phyloP scores from a whole-genome alignment of 805 yeast genomes.

The Saccharomycopsis fodiens region DNA sequence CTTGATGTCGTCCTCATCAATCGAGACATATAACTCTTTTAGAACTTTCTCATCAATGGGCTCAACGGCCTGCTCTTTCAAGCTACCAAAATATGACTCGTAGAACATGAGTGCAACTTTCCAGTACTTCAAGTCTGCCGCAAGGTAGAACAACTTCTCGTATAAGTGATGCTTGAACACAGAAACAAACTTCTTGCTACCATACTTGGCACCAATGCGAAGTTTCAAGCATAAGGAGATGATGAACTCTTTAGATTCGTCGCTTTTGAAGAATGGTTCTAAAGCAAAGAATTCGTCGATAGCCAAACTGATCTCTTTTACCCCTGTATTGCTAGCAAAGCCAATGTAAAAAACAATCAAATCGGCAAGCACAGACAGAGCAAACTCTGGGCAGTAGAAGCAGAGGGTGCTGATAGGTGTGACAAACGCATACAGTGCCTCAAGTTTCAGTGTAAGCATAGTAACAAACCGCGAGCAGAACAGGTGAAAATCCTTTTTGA shows the following conservation, averaged over 20 bases:
- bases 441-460: conserved; percentile 5
- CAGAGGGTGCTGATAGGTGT: conserved; percentile 4
- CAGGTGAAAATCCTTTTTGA: conserved; percentile 3
- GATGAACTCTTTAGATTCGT: conserved; percentile 23
- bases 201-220: conserved; percentile 33
- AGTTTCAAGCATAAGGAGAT: conserved; percentile 30
- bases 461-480: conserved; percentile 9
- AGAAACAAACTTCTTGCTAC: conserved; percentile 24
- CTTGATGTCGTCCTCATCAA: conserved; percentile 57
- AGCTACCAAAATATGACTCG: conserved; percentile 33
- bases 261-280: conserved; percentile 13
- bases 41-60: conserved; percentile 18
- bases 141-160: conserved; percentile 26
- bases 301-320: conserved; percentile 23
- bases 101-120: conserved; percentile 40
- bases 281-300: conserved; percentile 18
- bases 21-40: conserved; percentile 37
- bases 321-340: background rate
- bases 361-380: conserved; percentile 6
- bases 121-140: conserved; percentile 29
- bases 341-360: conserved; percentile 15
- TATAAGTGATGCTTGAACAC: conserved; percentile 30
- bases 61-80: conserved; percentile 15
- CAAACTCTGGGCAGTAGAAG: background rate
- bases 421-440: background rate